These are phyloP conservation scores for Zasmidium cellare DNA, from an alignment of 2,329 filamentous ascomycete genomes.

Conservation along the genomic window DNA sequence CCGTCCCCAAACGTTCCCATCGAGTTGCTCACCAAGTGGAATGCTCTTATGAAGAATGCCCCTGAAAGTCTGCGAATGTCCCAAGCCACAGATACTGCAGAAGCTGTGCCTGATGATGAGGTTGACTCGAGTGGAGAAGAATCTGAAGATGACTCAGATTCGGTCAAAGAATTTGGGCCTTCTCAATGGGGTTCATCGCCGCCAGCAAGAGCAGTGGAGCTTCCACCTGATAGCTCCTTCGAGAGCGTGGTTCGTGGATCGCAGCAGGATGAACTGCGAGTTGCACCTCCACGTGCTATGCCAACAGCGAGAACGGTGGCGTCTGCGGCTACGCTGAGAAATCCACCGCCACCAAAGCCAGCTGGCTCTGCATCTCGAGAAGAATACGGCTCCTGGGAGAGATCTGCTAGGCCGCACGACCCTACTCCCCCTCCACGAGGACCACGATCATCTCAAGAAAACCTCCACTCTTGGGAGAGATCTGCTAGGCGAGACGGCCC, in stretches of 20 bases:
- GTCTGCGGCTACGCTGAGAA: not conserved
- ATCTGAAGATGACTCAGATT: not conserved
- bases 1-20: conserved; percentile 42
- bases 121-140: too few species aligned
- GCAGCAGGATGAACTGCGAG: not conserved
- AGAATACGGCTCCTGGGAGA: too few species aligned
- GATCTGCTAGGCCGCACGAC: too few species aligned
- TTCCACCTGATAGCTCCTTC: not conserved
- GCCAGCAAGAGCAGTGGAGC: not conserved
- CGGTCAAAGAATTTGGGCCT: not conserved
- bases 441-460: too few species aligned
- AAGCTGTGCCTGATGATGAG: too few species aligned
- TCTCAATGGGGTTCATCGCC: not conserved
- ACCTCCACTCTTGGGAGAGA: too few species aligned
- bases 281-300: not conserved
- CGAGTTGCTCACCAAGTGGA: conserved; percentile 32
- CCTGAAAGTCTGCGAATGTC: too few species aligned
- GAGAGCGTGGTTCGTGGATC: not conserved
- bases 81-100: too few species aligned
- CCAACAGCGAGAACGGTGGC: not conserved
- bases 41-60: not conserved
- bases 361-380: too few species aligned
- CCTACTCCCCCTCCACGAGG: too few species aligned
- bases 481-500: too few species aligned
- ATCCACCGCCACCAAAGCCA: not conserved